Evolutionary conservation across 768 basidiomycete species (phyloP).

Genomic region (Artomyces pyxidatus): DNA sequence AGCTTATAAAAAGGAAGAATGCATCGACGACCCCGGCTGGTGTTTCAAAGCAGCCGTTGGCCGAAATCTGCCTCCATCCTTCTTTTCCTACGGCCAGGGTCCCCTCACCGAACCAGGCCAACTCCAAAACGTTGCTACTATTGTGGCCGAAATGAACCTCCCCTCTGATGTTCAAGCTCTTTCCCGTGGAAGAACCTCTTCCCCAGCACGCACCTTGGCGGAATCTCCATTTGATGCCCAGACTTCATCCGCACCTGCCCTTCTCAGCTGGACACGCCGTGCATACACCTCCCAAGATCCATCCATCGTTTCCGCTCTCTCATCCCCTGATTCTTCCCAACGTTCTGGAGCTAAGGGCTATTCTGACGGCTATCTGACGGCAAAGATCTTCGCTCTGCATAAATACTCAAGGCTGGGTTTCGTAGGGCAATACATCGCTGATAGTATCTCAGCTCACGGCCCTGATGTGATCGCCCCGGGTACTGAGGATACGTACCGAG

Average conservation of each 20-base stretch:
- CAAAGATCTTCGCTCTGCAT: constrained; percentile 43
- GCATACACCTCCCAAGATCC: no score
- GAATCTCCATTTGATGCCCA: not conserved
- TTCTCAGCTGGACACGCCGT: no score
- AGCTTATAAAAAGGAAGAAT: constrained; percentile 59
- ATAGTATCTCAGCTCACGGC: constrained; percentile 33
- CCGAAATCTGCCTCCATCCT: constrained; percentile 44
- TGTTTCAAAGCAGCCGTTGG: constrained; percentile 59
- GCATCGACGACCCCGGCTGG: constrained; percentile 54
- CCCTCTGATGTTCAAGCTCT: not conserved
- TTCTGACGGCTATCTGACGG: constrained; percentile 49
- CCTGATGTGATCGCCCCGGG: constrained; percentile 27
- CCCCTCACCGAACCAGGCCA: constrained; percentile 17
- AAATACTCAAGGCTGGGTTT: constrained; percentile 51
- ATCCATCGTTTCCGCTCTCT: no score
- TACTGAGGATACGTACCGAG: constrained; percentile 35
- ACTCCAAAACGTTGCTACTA: constrained; percentile 18
- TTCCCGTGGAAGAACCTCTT: not conserved
- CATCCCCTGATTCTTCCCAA: constrained; percentile 16
- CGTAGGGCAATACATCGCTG: constrained; percentile 48
- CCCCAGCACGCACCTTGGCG: no score
- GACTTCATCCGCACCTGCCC: constrained; percentile 7
- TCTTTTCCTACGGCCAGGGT: constrained; percentile 42
- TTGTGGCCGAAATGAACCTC: constrained; percentile 14
- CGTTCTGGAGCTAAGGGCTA: constrained; percentile 38